Percentiles rank a stretch among this genome's conserved stretches.
Conservation (phyloP, 2,329 filamentous ascomycete genomes). For the Diaporthe sp. region DNA sequence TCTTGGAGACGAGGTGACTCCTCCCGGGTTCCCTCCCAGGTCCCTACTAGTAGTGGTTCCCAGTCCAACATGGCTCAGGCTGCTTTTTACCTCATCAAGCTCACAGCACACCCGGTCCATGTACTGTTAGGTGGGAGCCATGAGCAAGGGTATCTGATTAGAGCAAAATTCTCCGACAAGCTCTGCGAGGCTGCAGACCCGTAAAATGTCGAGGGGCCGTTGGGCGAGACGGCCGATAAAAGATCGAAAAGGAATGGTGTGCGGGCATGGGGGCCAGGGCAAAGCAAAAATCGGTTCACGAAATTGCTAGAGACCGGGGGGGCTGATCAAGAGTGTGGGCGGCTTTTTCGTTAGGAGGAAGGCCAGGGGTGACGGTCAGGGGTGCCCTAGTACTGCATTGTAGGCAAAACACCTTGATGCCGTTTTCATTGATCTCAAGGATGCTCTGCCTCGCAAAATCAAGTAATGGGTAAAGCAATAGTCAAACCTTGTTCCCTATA, state of each 20-base stretch:
- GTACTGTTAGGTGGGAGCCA: slow-evolving; percentile 40
- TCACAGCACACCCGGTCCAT: slow-evolving; percentile 42
- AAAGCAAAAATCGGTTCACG: slow-evolving; percentile 55
- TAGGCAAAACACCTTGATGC: slow-evolving; percentile 30
- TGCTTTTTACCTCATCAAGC: slow-evolving; percentile 32
- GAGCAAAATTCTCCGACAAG: slow-evolving; percentile 56
- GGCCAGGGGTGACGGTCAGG: slow-evolving; percentile 31
- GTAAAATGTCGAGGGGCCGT: slow-evolving; percentile 58
- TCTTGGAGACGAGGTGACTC: slow-evolving; percentile 12
- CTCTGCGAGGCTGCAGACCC: slow-evolving; percentile 51
- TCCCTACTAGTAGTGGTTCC: neutral
- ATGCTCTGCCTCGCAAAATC: slow-evolving; percentile 27
- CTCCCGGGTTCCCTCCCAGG: slow-evolving; percentile 14
- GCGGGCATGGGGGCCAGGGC: slow-evolving; percentile 43
- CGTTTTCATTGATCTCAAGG: slow-evolving; percentile 24
- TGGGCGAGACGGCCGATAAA: slow-evolving; percentile 54
- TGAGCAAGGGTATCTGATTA: slow-evolving; percentile 54
- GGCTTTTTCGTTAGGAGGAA: slow-evolving; percentile 32
- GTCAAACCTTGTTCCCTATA: slow-evolving; percentile 31
- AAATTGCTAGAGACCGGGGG: slow-evolving; percentile 55
- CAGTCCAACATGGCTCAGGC: slow-evolving; percentile 10
- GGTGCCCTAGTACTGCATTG: slow-evolving; percentile 28
- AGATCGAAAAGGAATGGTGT: slow-evolving; percentile 53
- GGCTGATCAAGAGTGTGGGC: slow-evolving; percentile 31
- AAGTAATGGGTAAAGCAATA: slow-evolving; percentile 21